These are phyloP conservation scores for Kalmusia sp. DNA, from an alignment of 2,329 filamentous ascomycete genomes.

Conservation along the genomic window DNA sequence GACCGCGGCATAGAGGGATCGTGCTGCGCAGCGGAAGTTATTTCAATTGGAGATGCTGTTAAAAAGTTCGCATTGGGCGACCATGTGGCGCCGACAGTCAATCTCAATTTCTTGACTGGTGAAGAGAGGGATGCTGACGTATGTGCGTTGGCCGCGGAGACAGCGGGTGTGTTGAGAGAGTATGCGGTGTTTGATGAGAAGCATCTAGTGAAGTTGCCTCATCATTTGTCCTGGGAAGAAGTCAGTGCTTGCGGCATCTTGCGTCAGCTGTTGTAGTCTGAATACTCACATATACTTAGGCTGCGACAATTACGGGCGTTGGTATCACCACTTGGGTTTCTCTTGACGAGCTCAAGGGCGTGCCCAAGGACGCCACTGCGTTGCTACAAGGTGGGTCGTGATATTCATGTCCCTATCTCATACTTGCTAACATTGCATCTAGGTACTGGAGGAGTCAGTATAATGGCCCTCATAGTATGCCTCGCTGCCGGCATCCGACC, in stretches of 20 bases:
- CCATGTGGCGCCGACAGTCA: slow-evolving; percentile 25
- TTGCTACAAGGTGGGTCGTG: slow-evolving; percentile 29
- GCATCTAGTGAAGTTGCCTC: slow-evolving; percentile 29
- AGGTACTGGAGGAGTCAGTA: slow-evolving; percentile 52
- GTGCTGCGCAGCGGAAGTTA: slow-evolving; percentile 34
- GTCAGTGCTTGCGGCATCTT: slow-evolving; percentile 9
- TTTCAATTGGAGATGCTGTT: slow-evolving; percentile 25
- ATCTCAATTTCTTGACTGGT: slow-evolving; percentile 15
- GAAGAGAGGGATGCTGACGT: slow-evolving; percentile 16
- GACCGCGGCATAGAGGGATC: slow-evolving; percentile 28
- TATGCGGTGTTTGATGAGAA: slow-evolving; percentile 34
- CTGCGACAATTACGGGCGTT: slow-evolving; percentile 28
- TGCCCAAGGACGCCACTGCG: slow-evolving; percentile 17
- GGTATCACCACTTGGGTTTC: slow-evolving; percentile 34
- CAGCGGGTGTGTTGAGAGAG: slow-evolving; percentile 28
- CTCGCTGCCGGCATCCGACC: slow-evolving; percentile 44
- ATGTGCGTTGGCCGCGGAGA: slow-evolving; percentile 16
- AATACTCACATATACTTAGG: slow-evolving; percentile 10
- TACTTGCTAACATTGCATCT: no score
- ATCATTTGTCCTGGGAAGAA: slow-evolving; percentile 35
- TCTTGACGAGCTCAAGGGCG: slow-evolving; percentile 20
- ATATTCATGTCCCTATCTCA: no score
- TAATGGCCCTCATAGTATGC: slow-evolving; percentile 37
- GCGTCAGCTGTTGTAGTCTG: neutral
- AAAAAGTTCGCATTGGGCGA: slow-evolving; percentile 28